Percentiles rank a stretch among this genome's conserved stretches.
These are phyloP conservation scores for Cyclocybe cylindracea DNA, from an alignment of 768 basidiomycete species.

Conservation along the genomic window DNA sequence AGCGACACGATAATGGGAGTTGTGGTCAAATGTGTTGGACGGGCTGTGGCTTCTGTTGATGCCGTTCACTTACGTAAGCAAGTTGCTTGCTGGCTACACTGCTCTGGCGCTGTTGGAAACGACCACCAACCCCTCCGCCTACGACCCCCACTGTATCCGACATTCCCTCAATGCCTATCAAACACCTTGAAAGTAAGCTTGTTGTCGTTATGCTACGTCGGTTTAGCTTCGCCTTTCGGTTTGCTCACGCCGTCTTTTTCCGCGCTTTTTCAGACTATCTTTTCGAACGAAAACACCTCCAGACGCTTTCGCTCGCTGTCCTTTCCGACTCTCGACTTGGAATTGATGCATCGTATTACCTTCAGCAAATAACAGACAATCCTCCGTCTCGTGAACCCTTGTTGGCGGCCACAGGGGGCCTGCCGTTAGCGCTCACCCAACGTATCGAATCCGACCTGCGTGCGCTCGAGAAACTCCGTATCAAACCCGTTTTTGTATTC, in stretches of 20 bases:
- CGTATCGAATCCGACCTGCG: slow-evolving; percentile 93
- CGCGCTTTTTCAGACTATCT: slow-evolving; percentile 64
- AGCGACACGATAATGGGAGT: not conserved
- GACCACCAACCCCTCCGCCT: slow-evolving; percentile 30
- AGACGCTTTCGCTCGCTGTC: slow-evolving; percentile 76
- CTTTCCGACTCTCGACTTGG: slow-evolving; percentile 93
- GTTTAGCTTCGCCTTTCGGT: not conserved
- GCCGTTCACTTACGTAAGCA: slow-evolving; percentile 25
- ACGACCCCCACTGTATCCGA: slow-evolving; percentile 23
- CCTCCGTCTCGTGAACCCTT: slow-evolving; percentile 85
- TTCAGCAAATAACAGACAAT: slow-evolving; percentile 74
- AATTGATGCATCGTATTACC: slow-evolving; percentile 93
- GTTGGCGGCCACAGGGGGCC: slow-evolving; percentile 92
- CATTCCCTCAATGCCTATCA: slow-evolving; percentile 65
- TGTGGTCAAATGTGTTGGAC: not conserved
- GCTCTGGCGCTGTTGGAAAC: slow-evolving; percentile 35
- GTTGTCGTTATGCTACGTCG: not conserved
- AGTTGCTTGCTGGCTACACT: slow-evolving; percentile 23
- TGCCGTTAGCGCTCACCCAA: slow-evolving; percentile 83
- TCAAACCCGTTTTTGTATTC: slow-evolving; percentile 99
- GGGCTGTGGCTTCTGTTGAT: not conserved
- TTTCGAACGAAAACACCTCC: slow-evolving; percentile 84
- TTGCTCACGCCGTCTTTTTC: slow-evolving; percentile 11
- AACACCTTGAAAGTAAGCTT: slow-evolving; percentile 76
- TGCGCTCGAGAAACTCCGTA: slow-evolving; percentile 83